A percentile compares a stretch with the other conserved stretches of the same genome.
phyloP scores from a whole-genome alignment of 2,329 filamentous ascomycete genomes.

The Alternaria panax region DNA sequence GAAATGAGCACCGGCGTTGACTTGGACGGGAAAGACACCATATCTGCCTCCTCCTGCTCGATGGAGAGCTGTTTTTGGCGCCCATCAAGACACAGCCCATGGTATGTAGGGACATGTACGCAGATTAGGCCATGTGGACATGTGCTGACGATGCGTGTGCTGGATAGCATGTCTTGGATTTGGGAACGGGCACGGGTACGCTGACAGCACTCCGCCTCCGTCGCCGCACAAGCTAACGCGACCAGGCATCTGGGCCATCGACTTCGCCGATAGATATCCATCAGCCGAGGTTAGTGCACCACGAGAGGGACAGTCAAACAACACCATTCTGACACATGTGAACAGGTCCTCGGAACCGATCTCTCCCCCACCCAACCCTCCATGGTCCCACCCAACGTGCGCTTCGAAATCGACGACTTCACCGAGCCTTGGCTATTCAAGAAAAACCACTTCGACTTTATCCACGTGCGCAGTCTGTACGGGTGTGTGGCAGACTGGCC shows the following conservation, averaged over 20 bases:
- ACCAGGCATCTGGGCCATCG: too few relatives aligned
- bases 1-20: too few relatives aligned
- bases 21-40: constrained; percentile 29
- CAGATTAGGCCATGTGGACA: background rate
- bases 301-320: too few relatives aligned
- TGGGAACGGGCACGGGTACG: constrained; percentile 52
- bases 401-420: constrained; percentile 45
- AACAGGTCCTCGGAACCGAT: constrained; percentile 46
- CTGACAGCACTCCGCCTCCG: too few relatives aligned
- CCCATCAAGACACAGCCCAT: constrained; percentile 32
- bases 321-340: background rate
- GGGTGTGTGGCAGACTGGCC: constrained; percentile 34
- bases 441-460: constrained; percentile 32
- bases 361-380: constrained; percentile 51
- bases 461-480: constrained; percentile 28
- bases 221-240: too few relatives aligned
- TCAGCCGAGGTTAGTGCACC: constrained; percentile 35
- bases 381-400: constrained; percentile 42
- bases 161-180: constrained; percentile 47
- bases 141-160: background rate
- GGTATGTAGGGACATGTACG: constrained; percentile 8
- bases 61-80: constrained; percentile 32
- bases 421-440: constrained; percentile 41
- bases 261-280: constrained; percentile 52
- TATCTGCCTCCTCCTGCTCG: constrained; percentile 34